Percentiles rank a stretch among this genome's conserved stretches.
phyloP scores from a whole-genome alignment of 2,329 filamentous ascomycete genomes.

The Diaporthe citri region DNA sequence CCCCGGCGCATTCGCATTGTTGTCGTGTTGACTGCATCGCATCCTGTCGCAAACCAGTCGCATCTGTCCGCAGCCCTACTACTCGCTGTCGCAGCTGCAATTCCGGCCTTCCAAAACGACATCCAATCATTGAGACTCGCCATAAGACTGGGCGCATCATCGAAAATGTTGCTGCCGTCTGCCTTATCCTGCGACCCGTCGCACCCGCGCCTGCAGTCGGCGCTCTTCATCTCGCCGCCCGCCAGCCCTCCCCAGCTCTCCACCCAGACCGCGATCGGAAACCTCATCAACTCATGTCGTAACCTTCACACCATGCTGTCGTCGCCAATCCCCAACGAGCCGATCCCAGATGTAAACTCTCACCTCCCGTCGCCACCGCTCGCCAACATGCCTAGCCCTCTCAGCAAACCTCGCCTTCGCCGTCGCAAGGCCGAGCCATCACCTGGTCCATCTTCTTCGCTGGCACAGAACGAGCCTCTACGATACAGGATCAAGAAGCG shows the following conservation, averaged over 20 bases:
- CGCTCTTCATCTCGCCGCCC: constrained; percentile 70
- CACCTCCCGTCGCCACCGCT: constrained; percentile 68
- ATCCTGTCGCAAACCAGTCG: constrained; percentile 38
- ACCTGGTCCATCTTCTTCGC: constrained; percentile 38
- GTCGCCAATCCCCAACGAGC: constrained; percentile 49
- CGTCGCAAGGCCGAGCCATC: constrained; percentile 53
- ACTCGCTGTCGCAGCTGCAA: constrained; percentile 16
- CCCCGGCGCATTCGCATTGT: constrained; percentile 38
- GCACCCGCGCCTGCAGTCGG: constrained; percentile 60
- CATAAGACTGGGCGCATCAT: constrained; percentile 11
- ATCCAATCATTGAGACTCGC: neutral
- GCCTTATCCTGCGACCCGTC: constrained; percentile 69
- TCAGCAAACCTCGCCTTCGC: constrained; percentile 67
- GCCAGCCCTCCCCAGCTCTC: constrained; percentile 65
- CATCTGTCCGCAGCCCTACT: constrained; percentile 10
- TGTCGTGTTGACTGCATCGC: constrained; percentile 10
- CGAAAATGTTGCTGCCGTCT: constrained; percentile 69
- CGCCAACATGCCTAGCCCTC: constrained; percentile 61
- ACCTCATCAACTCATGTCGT: constrained; percentile 71
- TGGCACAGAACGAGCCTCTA: constrained; percentile 46
- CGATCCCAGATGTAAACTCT: constrained; percentile 53
- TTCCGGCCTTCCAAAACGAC: neutral
- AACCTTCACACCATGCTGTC: constrained; percentile 71
- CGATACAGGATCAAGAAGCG: constrained; percentile 63
- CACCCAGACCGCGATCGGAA: constrained; percentile 61